Base-by-base conservation (phyloP, 2,329 filamentous ascomycete genomes). In the Coniochaeta prunicola region DNA sequence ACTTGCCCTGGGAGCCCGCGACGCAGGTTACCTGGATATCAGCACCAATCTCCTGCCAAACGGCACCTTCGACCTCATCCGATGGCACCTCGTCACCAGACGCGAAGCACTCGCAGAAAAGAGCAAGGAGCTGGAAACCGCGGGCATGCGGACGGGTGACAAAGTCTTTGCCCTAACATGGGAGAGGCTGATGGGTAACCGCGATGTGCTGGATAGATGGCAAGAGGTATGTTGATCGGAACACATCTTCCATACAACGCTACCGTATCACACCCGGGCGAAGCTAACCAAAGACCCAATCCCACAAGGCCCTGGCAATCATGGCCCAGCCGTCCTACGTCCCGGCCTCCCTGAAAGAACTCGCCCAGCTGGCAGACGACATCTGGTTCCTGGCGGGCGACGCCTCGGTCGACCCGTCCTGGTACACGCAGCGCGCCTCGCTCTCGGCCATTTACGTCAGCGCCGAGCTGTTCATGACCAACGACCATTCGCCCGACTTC, bases 401-500 rank as follows among this genome's bases (percentile, higher is more conserved):
- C 36, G 19, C 36, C 15, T n/a, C 36, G 36, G 90, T 97, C 61
- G 92, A 97, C 72, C 83, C 85, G 4, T 87, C 86, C 4, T 99
- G 94, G 94, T 99, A 99, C 68, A 77, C 81, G 59, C 85, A 85
- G 69, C 80, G 83, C 55, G 81, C 77, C 3, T 79, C 78, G 21
- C 72, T 85, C 10, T 81, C 82, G 34, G 74, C 80, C 64, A 77
- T 83, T 45, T 86, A 85, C 66, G 91, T 91, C 57, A 85, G 87
- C 34, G 83, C 88, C 59, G 94, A 99, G 74, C 78, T 97, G 5
- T 96, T 92, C 75, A 97, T 97, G 92, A 97, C 92, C 24, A 92
- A 89, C 60, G 94, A 97, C 73, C 80, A 78, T 61, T 92, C 88
- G 4, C 76, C 81, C 0, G 84, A 83, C n/a, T 94, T 90, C 67